Conservation (phyloP, 1,139 yeast genomes). For the Geotrichum aggregatum region DNA sequence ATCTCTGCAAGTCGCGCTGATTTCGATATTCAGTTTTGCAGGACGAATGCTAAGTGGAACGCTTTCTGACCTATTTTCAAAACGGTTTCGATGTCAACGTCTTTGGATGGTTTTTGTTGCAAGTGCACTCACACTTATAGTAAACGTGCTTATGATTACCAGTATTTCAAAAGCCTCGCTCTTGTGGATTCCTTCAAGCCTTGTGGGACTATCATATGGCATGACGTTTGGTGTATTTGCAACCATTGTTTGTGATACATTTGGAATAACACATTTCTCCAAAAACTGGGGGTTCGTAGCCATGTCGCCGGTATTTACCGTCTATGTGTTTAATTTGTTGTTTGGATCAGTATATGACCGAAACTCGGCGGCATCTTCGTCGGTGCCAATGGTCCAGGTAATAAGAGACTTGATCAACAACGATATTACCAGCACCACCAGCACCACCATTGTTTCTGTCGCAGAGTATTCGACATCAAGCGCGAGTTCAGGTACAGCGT, state of each 20-base stretch:
- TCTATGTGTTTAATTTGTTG: conserved; percentile 36
- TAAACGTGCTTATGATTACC: conserved; percentile 22
- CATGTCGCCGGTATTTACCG: conserved; percentile 37
- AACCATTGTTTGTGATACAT: conserved; percentile 65
- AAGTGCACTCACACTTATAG: conserved; percentile 38
- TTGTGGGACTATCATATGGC: conserved; percentile 71
- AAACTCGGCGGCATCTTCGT: conserved; percentile 20
- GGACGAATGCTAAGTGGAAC: conserved; percentile 67
- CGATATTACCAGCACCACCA: too few relatives aligned
- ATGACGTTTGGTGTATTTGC: conserved; percentile 73
- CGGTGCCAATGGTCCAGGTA: too few relatives aligned
- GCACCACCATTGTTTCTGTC: conserved; percentile 17
- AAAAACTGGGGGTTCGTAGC: conserved; percentile 69
- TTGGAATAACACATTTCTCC: conserved; percentile 65
- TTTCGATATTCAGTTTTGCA: conserved; percentile 58
- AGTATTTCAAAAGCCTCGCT: conserved; percentile 29
- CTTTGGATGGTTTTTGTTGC: conserved; percentile 64
- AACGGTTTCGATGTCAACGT: conserved; percentile 51
- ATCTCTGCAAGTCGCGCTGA: conserved; percentile 64
- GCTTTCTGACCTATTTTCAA: conserved; percentile 53
- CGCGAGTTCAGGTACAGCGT: too few relatives aligned
- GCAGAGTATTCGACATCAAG: too few relatives aligned
- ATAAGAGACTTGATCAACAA: too few relatives aligned
- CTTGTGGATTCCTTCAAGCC: conserved; percentile 49
- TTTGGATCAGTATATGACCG: conserved; percentile 39